These are phyloP conservation scores for Rhynchospora breviuscula DNA, from an alignment of 176 grass and related monocot species.

Conservation along the genomic window DNA sequence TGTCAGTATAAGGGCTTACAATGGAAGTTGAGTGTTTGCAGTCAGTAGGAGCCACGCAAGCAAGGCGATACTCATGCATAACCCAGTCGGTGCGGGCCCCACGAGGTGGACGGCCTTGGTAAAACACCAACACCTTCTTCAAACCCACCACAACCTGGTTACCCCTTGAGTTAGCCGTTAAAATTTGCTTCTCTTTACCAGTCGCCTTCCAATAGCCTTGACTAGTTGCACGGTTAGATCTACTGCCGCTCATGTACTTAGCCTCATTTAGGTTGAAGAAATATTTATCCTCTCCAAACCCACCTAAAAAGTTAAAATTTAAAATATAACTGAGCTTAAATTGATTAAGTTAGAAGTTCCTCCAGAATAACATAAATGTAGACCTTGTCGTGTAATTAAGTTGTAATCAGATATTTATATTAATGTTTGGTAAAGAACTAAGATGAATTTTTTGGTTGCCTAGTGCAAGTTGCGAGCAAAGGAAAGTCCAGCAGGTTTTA, in stretches of 20 bases:
- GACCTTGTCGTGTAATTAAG: neutral
- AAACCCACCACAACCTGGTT: conserved; percentile 44
- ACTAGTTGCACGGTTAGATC: conserved; percentile 48
- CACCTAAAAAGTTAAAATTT: conserved; percentile 20
- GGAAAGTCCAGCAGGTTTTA: neutral
- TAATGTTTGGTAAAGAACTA: neutral
- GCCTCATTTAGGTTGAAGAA: conserved; percentile 66
- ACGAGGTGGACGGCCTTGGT: conserved; percentile 44
- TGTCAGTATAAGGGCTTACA: conserved; percentile 12
- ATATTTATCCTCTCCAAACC: conserved; percentile 47
- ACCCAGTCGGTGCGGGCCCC: conserved; percentile 56
- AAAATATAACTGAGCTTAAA: neutral
- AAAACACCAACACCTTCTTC: conserved; percentile 59
- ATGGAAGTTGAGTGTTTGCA: conserved; percentile 28
- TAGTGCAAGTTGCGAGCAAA: too few species aligned
- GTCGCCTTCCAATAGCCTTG: conserved; percentile 70
- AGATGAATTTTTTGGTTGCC: neutral
- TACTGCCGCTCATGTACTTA: conserved; percentile 52
- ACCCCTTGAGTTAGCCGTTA: neutral
- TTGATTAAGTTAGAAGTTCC: neutral
- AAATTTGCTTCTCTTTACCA: conserved; percentile 57
- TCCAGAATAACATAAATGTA: neutral
- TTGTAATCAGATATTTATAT: neutral
- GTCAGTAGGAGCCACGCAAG: conserved; percentile 31
- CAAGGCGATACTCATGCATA: conserved; percentile 76